These are phyloP conservation scores for Candida insectorum DNA, from an alignment of 805 yeast species.

Conservation along the genomic window DNA sequence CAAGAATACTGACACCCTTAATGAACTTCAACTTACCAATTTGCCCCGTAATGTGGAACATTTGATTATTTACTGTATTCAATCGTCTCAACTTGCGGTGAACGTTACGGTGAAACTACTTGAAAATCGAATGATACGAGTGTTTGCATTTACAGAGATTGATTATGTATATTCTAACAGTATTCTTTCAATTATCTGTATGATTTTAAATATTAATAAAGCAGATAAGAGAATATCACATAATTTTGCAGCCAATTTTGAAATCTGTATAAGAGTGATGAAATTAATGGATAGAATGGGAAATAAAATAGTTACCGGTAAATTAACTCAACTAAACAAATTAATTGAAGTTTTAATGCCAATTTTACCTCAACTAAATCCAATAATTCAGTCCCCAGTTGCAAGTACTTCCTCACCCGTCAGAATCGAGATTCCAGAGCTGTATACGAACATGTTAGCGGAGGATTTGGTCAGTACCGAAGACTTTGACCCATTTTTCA, in stretches of 20 bases:
- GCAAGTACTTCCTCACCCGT: no score
- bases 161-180: slow-evolving; percentile 22
- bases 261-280: slow-evolving; percentile 4
- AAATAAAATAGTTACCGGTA: slow-evolving; percentile 4
- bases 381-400: not conserved
- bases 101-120: slow-evolving; percentile 21
- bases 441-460: no score
- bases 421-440: no score
- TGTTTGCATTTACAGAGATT: slow-evolving; percentile 25
- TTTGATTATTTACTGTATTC: slow-evolving; percentile 15
- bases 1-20: slow-evolving; percentile 2
- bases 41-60: slow-evolving; percentile 20
- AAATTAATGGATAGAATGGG: slow-evolving; percentile 5
- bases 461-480: no score
- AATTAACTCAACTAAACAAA: slow-evolving; percentile 4
- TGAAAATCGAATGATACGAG: slow-evolving; percentile 15
- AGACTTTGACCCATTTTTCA: no score
- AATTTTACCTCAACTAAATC: not conserved
- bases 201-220: slow-evolving; percentile 14
- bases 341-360: slow-evolving; percentile 3
- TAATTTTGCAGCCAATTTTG: slow-evolving; percentile 16
- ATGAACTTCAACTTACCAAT: not conserved
- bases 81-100: slow-evolving; percentile 20
- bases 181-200: slow-evolving; percentile 18
- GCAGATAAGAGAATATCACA: slow-evolving; percentile 5